Base-by-base conservation (phyloP, 306 rosid species). In the Castanea mollissima region DNA sequence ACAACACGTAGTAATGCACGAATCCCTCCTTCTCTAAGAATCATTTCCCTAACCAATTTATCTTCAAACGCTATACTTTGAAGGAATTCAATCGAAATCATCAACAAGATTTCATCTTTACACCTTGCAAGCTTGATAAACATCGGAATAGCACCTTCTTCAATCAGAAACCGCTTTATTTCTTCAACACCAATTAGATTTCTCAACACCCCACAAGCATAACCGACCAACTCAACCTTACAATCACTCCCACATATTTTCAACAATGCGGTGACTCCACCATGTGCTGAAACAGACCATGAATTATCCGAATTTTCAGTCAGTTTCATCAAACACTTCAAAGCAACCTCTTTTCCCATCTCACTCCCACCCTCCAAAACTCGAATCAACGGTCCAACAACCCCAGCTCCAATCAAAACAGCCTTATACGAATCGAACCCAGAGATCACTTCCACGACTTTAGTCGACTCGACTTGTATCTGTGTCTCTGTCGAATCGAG, bases 261-360 rank as follows among this genome's bases (percentile, higher is more conserved):
- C 63, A 92, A 87, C 83, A 92, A 76, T 21, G 89, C 86, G 4
- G 93, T 90, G 60, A 94, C 92, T 46, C 98, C 98, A 5, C 98
- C 98, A 32, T 94, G 98, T 74, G 95, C 93, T 1, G 97, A 94
- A 74, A 94, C 93, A 25, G 93, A 87, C 98, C 98, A 94, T 54
- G 92, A 93, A 64, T 94, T 94, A 34, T 91, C 93, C 0, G 96
- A 89, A 89, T 94, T 92, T 86, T 86, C 92, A 1, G 98, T 94
- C 74, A 94, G 63, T 78, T 86, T 90, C 62, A 35, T 34, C 90
- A 94, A 88, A 83, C 95, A 89, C 80, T 81, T 85, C 0, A 83
- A 86, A 52, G 90, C 82, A 34, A 80, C 83, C 46, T 83, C 86
- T 80, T 85, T 91, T 29, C 88, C 98, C 4, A 20, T 3, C 69